Evolutionary conservation across 106 monocot species (phyloP), one percentile per base, ranked within the genome.

Genomic region (Allium fistulosum): DNA sequence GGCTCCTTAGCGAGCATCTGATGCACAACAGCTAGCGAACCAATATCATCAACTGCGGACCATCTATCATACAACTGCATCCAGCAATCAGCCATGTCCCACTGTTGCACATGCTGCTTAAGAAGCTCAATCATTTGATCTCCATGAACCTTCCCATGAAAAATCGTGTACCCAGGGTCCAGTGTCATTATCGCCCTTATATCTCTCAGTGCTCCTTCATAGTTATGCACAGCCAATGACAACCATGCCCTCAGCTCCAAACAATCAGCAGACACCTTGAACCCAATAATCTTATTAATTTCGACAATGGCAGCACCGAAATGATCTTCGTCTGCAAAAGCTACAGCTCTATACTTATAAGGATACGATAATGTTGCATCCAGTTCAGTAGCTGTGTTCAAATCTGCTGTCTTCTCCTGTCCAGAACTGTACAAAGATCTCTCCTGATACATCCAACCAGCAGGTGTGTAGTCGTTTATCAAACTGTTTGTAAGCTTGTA

Each of bases 361-460:
- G 99, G 93, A 77, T 90, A 99, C 1, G 73, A 12, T 10, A 93
- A 77, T 0, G 90, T 88, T 1, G 99, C 90, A 48, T 99, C 93
- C 46, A 83, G 69, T 75, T 78, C 81, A 0, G 99, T 90, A 2
- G 99, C 90, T 0, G 51, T 69, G 18, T 49, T 68, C 61, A 99
- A 72, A 57, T 99, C 99, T 48, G 27, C 45, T 80, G 85, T 72
- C 78, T 88, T 90, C 83, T 99, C 93, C 69, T 85, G 87, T 14
- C 83, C 84, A 27, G 77, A 76, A 69, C 93, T 78, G 50, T 93
- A 99, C 53, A 99, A 53, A 15, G 99, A 93, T 48, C 90, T 73
- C 66, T 99, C 99, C 71, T 99, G 99, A 63, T 90, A 83, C 90
- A 99, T 93, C 93, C 99, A 99, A 0, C 99, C 93, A 26, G 75